Percentiles rank a stretch among this genome's conserved stretches.
phyloP scores from a whole-genome alignment of 2,329 filamentous ascomycete species.

The Phaeosphaeria sp. region DNA sequence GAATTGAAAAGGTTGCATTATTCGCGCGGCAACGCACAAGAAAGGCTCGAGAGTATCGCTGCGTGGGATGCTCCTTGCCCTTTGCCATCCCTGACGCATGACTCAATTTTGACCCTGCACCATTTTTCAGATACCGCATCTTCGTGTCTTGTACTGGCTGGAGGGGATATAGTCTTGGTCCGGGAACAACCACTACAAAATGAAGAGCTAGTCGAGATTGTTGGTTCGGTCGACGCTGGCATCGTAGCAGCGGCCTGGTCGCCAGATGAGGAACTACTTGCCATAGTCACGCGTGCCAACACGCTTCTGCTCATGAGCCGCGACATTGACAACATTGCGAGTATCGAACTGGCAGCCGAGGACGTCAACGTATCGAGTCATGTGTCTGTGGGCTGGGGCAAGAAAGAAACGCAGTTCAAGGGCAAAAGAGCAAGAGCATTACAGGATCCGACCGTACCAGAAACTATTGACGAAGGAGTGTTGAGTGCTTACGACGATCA shows the following conservation, averaged over 20 bases:
- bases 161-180: constrained; percentile 88
- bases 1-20: constrained; percentile 68
- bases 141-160: constrained; percentile 82
- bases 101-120: constrained; percentile 79
- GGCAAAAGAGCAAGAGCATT: constrained; percentile 86
- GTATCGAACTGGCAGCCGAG: constrained; percentile 72
- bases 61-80: constrained; percentile 90
- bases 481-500: constrained; percentile 77
- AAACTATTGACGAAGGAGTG: constrained; percentile 84
- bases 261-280: constrained; percentile 89
- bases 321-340: constrained; percentile 82
- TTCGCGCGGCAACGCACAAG: constrained; percentile 50
- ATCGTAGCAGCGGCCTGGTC: constrained; percentile 92
- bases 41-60: constrained; percentile 63
- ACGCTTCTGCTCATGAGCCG: constrained; percentile 93
- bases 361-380: constrained; percentile 89
- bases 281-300: constrained; percentile 78
- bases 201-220: constrained; percentile 88
- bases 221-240: constrained; percentile 91
- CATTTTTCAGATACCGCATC: constrained; percentile 82
- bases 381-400: constrained; percentile 97
- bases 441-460: constrained; percentile 91
- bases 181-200: constrained; percentile 71
- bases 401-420: constrained; percentile 97
- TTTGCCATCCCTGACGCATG: constrained; percentile 74